Conservation (phyloP, 1,139 yeast species). For the Hemisphaericaspora subhashii region DNA sequence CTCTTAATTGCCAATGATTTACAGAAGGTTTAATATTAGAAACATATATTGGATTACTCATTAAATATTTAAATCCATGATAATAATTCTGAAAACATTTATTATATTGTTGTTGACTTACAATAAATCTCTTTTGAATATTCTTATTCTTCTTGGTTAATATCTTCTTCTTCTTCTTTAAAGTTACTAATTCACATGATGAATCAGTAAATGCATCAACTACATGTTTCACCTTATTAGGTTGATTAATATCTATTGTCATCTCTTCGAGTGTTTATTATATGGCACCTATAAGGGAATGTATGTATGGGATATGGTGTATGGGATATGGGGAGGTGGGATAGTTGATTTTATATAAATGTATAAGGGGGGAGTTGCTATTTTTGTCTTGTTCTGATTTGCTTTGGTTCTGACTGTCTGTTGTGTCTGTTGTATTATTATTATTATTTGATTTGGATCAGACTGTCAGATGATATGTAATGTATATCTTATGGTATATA, state of each 20-base stretch:
- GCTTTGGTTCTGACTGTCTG: too few species aligned
- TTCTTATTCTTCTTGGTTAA: background rate
- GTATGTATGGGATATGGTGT: too few species aligned
- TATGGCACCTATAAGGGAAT: too few species aligned
- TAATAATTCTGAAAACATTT: conserved; percentile 49
- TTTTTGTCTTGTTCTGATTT: too few species aligned
- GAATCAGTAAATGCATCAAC: conserved; percentile 1
- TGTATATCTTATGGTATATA: too few species aligned
- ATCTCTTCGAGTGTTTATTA: background rate
- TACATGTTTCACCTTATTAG: conserved; percentile 4
- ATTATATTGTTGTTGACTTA: conserved; percentile 21
- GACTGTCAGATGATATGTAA: too few species aligned
- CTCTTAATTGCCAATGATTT: conserved; percentile 89
- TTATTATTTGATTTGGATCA: too few species aligned
- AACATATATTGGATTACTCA: conserved; percentile 39
- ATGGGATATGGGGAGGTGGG: background rate
- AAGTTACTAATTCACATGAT: background rate
- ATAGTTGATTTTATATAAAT: too few species aligned
- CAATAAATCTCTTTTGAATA: conserved; percentile 1
- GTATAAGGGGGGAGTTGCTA: too few species aligned
- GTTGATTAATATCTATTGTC: conserved; percentile 7
- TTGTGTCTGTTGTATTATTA: too few species aligned
- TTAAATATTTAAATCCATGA: conserved; percentile 40
- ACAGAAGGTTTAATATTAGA: conserved; percentile 31
- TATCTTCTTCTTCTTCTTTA: conserved; percentile 1